These are phyloP conservation scores for Letharia columbiana DNA, from an alignment of 495 filamentous ascomycete species.

Conservation along the genomic window DNA sequence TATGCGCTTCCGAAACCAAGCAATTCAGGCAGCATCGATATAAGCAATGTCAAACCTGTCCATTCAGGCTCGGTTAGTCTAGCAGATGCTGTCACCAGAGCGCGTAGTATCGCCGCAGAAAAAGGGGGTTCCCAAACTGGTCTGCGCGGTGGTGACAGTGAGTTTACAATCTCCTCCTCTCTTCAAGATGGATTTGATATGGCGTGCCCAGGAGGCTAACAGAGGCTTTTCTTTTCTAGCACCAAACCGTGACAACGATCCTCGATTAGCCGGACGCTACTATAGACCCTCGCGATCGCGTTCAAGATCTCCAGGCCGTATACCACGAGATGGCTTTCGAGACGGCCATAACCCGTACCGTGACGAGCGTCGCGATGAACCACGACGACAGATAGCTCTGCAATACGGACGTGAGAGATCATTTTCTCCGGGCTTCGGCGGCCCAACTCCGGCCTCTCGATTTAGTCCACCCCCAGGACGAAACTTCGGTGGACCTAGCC, in stretches of 20 bases:
- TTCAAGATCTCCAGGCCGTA: conserved; percentile 55
- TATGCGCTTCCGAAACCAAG: conserved; percentile 53
- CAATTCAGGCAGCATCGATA: conserved; percentile 59
- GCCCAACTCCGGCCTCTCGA: conserved; percentile 30
- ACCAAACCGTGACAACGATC: conserved; percentile 31
- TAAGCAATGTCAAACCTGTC: conserved; percentile 64
- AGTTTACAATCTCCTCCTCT: conserved; percentile 16
- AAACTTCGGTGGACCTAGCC: conserved; percentile 31
- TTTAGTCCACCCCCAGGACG: conserved; percentile 41
- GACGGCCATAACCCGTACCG: conserved; percentile 68
- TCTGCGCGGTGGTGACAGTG: conserved; percentile 28
- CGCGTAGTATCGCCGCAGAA: conserved; percentile 61
- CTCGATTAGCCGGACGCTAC: conserved; percentile 35
- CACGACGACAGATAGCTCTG: conserved; percentile 40
- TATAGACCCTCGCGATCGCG: conserved; percentile 57
- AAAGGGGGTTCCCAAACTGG: conserved; percentile 47
- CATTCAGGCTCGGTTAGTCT: conserved; percentile 66
- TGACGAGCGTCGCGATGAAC: conserved; percentile 63
- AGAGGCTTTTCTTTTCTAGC: conserved; percentile 17
- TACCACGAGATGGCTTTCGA: conserved; percentile 47
- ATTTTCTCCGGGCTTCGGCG: conserved; percentile 48
- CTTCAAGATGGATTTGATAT: not conserved
- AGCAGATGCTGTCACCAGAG: conserved; percentile 64
- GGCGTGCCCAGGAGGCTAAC: conserved; percentile 2
- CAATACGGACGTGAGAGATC: conserved; percentile 56